A percentile compares a stretch with the other conserved stretches of the same genome.
phyloP scores from a whole-genome alignment of 805 yeast genomes.

The Ogataea pignaliae region DNA sequence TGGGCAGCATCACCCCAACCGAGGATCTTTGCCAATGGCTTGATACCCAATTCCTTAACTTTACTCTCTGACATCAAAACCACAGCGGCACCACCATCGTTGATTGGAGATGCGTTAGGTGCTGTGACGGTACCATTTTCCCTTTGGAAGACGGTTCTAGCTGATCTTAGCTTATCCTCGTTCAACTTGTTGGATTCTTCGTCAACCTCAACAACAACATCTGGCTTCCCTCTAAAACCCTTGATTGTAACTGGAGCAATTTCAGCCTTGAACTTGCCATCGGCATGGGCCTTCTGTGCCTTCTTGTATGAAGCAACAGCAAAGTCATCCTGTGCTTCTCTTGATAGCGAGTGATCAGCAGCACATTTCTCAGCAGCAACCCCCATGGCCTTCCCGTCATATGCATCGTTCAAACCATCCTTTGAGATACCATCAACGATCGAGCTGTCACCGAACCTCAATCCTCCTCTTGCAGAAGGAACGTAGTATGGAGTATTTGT shows the following conservation, averaged over 20 bases:
- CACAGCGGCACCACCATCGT: slow-evolving; percentile 98
- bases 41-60: slow-evolving; percentile 78
- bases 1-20: slow-evolving; percentile 99
- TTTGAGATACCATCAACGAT: slow-evolving; percentile 85
- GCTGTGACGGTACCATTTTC: slow-evolving; percentile 97
- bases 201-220: slow-evolving; percentile 62
- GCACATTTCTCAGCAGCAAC: slow-evolving; percentile 97
- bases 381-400: slow-evolving; percentile 89
- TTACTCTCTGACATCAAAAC: slow-evolving; percentile 81
- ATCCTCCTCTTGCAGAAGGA: slow-evolving; percentile 81
- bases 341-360: slow-evolving; percentile 64
- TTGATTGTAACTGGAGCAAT: slow-evolving; percentile 84
- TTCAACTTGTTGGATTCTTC: slow-evolving; percentile 81
- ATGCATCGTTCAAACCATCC: slow-evolving; percentile 93
- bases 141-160: slow-evolving; percentile 92
- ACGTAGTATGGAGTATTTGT: slow-evolving; percentile 90
- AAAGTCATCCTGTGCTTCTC: slow-evolving; percentile 86
- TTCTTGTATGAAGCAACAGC: slow-evolving; percentile 83
- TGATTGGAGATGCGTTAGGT: slow-evolving; percentile 92
- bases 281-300: slow-evolving; percentile 75
- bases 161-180: slow-evolving; percentile 69
- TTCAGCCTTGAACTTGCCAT: slow-evolving; percentile 79
- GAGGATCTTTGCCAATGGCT: slow-evolving; percentile 80
- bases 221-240: slow-evolving; percentile 91
- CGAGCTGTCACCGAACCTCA: slow-evolving; percentile 79